phyloP scores from a whole-genome alignment of 371 early-diverging fungal species.

The Synchytrium microbalum region DNA sequence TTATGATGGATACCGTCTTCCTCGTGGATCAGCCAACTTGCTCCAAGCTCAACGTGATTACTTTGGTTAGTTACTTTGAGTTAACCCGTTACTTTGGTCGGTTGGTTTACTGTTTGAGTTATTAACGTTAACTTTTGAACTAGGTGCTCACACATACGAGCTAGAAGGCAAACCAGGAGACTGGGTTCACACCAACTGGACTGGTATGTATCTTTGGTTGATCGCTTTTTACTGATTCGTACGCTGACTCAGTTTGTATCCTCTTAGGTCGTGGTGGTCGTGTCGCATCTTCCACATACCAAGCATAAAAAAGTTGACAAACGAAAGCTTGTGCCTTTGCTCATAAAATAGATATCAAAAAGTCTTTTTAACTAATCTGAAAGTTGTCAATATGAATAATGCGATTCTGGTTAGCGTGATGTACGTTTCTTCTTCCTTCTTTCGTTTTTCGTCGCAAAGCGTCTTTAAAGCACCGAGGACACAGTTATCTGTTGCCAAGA shows the following conservation, averaged over 20 bases:
- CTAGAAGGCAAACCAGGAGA: conserved; percentile 63
- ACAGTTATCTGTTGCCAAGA: too few species aligned
- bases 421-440: too few species aligned
- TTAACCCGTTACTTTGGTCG: neutral
- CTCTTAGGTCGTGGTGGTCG: conserved; percentile 33
- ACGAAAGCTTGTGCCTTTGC: too few species aligned
- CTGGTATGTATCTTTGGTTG: conserved; percentile 17
- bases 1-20: conserved; percentile 93
- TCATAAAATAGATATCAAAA: too few species aligned
- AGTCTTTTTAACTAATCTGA: too few species aligned
- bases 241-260: neutral
- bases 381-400: too few species aligned
- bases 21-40: conserved; percentile 88
- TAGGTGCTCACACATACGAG: conserved; percentile 4
- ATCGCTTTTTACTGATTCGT: neutral
- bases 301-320: too few species aligned
- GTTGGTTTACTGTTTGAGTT: neutral
- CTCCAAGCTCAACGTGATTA: conserved; percentile 93
- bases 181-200: conserved; percentile 94
- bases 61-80: conserved; percentile 75
- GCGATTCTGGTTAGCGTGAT: too few species aligned
- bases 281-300: conserved; percentile 43
- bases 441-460: too few species aligned
- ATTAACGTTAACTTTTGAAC: neutral
- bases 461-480: too few species aligned